Base-by-base conservation (phyloP, 2,329 filamentous ascomycete genomes). In the Fusarium sp. region DNA sequence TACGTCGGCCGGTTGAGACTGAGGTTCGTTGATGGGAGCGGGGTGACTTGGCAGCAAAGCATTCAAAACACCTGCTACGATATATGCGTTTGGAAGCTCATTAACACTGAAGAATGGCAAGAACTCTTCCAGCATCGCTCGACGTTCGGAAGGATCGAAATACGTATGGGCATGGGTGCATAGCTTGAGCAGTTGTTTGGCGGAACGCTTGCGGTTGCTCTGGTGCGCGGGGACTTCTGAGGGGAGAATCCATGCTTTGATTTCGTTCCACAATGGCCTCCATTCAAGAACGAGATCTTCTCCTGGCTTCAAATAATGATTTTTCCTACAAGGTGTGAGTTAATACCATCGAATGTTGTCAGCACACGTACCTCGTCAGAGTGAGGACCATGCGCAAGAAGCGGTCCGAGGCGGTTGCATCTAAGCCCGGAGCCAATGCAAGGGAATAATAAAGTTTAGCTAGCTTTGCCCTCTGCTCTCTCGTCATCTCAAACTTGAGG, bases 321-420 rank as follows among this genome's bases (percentile, higher is more conserved):
- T 97, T 79, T 95, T 95, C 83, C 94, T 96, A 73, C 29, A 50
- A 35, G 49, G 53, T 57, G 58, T 64, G 36, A 47, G 59, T 68
- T 56, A 66, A 65, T 62, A 50, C 55, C 31, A 47, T 52, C 54
- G 27, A 70, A 53, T 66, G 62, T 31, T 57, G 45, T 27, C 12
- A 27, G 35, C 39, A 31, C 41, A 84, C 91, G 82, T 84, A 96
- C 94, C 96, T 97, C n/a, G 95, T 97, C 75, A 99, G 84, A 15
- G 94, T 91, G 82, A 98, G 93, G 78, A 98, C 95, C 95, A 98
- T 98, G 85, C 94, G 96, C 49, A 95, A 89, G 80, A 99, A 99
- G 66, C 95, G 90, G 83, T 99, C 97, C 8, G 94, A 89, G 13
- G 95, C 91, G 65, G 87, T 88, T 56, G 89, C 88, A 78, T 98